Conservation (phyloP, 208 protist genomes). For the Porcisia hertigi region DNA sequence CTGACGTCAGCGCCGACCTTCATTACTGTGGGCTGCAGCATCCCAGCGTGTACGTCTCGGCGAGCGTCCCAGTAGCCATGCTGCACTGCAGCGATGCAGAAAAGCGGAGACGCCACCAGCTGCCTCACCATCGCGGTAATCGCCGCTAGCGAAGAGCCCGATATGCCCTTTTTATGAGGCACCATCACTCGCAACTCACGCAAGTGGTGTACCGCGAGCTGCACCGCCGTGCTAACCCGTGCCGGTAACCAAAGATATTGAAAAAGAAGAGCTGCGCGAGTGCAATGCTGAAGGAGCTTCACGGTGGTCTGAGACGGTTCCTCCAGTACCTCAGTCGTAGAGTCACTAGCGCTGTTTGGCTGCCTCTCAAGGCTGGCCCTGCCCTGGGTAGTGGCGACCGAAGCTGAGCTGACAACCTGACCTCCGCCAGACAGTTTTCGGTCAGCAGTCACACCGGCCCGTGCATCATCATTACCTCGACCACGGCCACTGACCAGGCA, state of each 20-base stretch:
- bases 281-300: conserved; percentile 27
- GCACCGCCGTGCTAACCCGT: conserved; percentile 12
- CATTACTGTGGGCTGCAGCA: conserved; percentile 61
- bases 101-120: conserved; percentile 54
- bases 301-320: conserved; percentile 3
- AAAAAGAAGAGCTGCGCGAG: conserved; percentile 22
- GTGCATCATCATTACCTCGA: neutral
- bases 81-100: conserved; percentile 43
- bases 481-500: neutral
- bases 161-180: neutral
- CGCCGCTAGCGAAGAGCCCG: neutral
- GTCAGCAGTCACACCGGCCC: conserved; percentile 1
- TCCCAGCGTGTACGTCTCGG: conserved; percentile 52
- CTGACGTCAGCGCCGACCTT: conserved; percentile 57
- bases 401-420: neutral
- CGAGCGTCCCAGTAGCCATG: conserved; percentile 74
- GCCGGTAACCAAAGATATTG: conserved; percentile 25
- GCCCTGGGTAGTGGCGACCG: neutral
- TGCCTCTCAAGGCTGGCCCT: neutral
- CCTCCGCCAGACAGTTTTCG: neutral
- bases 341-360: neutral
- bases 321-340: neutral
- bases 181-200: conserved; percentile 1
- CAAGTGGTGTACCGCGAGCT: conserved; percentile 27
- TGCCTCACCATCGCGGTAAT: conserved; percentile 8